Conservation (phyloP, 2,329 filamentous ascomycete species). For the Nakataea oryzae region DNA sequence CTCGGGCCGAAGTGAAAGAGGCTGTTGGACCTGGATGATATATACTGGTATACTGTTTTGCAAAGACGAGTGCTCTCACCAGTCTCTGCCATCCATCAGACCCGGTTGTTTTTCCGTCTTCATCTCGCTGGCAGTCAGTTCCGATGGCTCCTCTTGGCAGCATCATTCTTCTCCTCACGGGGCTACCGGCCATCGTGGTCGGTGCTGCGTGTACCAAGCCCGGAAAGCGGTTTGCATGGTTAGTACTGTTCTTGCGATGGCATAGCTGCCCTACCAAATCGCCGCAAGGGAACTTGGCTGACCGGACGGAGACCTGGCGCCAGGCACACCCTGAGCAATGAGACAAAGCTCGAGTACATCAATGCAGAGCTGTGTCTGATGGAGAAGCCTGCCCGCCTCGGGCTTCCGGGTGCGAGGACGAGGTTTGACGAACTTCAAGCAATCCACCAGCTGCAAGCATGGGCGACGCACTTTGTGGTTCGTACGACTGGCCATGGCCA, state of each 20-base stretch:
- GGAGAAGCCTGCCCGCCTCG: slow-evolving; percentile 10
- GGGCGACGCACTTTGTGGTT: slow-evolving; percentile 11
- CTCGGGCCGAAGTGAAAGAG: too few species aligned
- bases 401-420: slow-evolving; percentile 11
- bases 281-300: neutral
- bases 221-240: slow-evolving; percentile 11
- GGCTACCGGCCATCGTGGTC: neutral
- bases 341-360: slow-evolving; percentile 14
- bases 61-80: neutral
- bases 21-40: neutral
- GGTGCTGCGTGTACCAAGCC: slow-evolving; percentile 8
- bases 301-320: neutral
- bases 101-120: neutral
- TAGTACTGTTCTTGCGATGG: neutral
- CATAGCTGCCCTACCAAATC: too few species aligned
- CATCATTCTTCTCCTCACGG: neutral
- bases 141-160: neutral
- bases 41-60: neutral
- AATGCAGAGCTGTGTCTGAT: slow-evolving; percentile 17
- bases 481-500: neutral
- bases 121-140: neutral
- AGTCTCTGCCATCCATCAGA: neutral
- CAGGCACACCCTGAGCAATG: slow-evolving; percentile 15
- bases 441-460: slow-evolving; percentile 14
- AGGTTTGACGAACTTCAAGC: slow-evolving; percentile 17